phyloP scores from a whole-genome alignment of 2,329 filamentous ascomycete genomes.

The Coniochaeta sp. region DNA sequence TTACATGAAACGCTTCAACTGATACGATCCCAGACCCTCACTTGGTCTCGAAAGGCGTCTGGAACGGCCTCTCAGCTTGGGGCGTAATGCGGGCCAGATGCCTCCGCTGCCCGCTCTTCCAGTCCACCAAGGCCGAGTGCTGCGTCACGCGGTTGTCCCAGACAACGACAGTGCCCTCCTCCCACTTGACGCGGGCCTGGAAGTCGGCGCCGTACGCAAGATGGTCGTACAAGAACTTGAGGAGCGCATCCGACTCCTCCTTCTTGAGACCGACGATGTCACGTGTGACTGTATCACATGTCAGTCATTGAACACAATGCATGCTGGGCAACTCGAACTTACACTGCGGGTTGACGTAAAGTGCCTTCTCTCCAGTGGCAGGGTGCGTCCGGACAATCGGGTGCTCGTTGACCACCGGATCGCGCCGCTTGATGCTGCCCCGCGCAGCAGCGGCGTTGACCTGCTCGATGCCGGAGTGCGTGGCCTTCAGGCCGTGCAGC shows the following conservation, averaged over 20 bases:
- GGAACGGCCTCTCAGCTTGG: slow-evolving; percentile 69
- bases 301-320: slow-evolving; percentile 2
- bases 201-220: slow-evolving; percentile 66
- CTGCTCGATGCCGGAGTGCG: slow-evolving; percentile 79
- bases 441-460: slow-evolving; percentile 59
- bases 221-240: slow-evolving; percentile 74
- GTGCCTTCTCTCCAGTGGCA: slow-evolving; percentile 72
- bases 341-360: slow-evolving; percentile 82
- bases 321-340: slow-evolving; percentile 23
- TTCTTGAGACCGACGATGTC: slow-evolving; percentile 78
- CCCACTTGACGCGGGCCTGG: slow-evolving; percentile 71
- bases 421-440: slow-evolving; percentile 65
- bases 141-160: slow-evolving; percentile 81
- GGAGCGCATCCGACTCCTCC: slow-evolving; percentile 71
- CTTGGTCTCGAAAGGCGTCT: slow-evolving; percentile 48
- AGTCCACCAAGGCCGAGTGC: slow-evolving; percentile 75
- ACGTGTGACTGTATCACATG: slow-evolving; percentile 55
- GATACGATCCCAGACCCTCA: background rate
- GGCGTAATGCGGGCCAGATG: slow-evolving; percentile 79
- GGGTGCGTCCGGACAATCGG: slow-evolving; percentile 78
- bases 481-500: slow-evolving; percentile 71
- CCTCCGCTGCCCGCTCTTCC: slow-evolving; percentile 69
- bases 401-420: slow-evolving; percentile 67
- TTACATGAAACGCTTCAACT: slow-evolving; percentile 1
- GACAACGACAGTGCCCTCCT: slow-evolving; percentile 70